Evolutionary conservation across 2,329 filamentous ascomycete genomes (phyloP).

Genomic region (Colletotrichum filicis): DNA sequence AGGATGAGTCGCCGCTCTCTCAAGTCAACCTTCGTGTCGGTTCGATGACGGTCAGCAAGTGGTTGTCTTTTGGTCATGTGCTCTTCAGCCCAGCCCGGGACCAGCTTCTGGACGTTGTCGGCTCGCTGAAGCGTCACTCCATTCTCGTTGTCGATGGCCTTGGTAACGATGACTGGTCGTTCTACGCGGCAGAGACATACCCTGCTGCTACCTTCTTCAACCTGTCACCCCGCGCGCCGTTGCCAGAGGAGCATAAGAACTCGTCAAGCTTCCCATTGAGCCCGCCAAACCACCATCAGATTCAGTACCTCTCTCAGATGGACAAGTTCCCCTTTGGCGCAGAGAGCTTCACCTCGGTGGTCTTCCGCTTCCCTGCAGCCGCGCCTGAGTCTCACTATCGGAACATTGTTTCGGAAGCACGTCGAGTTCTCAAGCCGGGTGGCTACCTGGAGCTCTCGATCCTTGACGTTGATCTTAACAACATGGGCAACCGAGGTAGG

Average conservation of each 20-base stretch:
- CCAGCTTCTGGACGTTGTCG: conserved; percentile 67
- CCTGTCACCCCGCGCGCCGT: conserved; percentile 68
- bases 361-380: conserved; percentile 80
- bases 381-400: conserved; percentile 76
- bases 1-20: conserved; percentile 71
- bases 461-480: conserved; percentile 83
- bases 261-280: conserved; percentile 63
- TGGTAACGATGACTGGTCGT: conserved; percentile 90
- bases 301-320: conserved; percentile 71
- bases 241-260: conserved; percentile 56
- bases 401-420: conserved; percentile 78
- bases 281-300: conserved; percentile 79
- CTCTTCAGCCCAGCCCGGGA: conserved; percentile 84
- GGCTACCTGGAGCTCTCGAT: conserved; percentile 84
- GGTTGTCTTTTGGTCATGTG: conserved; percentile 86
- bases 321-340: conserved; percentile 80
- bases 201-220: conserved; percentile 81
- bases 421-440: conserved; percentile 80
- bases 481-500: conserved; percentile 80
- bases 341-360: conserved; percentile 80
- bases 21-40: conserved; percentile 83
- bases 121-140: conserved; percentile 65
- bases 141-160: conserved; percentile 85
- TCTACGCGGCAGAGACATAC: conserved; percentile 85
- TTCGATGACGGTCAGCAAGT: conserved; percentile 87